Conservation (phyloP, 2,329 filamentous ascomycete genomes). For the Microcyclospora pomicola region DNA sequence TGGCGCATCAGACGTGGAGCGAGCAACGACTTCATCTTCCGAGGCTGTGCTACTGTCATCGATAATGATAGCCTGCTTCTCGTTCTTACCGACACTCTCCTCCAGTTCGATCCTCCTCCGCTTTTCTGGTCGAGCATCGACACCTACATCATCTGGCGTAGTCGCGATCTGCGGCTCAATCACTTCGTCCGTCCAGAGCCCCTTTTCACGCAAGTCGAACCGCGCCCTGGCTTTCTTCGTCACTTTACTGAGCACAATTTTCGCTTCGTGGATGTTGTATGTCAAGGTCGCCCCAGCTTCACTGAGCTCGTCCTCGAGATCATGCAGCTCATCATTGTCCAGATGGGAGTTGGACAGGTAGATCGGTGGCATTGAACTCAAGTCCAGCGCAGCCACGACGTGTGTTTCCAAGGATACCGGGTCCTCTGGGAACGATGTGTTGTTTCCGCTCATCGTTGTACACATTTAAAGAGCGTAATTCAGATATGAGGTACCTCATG, state of each 20-base stretch:
- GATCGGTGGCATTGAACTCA: conserved; percentile 45
- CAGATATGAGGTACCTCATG: too few species aligned
- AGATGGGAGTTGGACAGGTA: conserved; percentile 64
- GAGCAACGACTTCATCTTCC: conserved; percentile 15
- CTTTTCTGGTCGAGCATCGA: not conserved
- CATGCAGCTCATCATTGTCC: conserved; percentile 45
- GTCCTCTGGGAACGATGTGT: too few species aligned
- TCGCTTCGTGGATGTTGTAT: conserved; percentile 57
- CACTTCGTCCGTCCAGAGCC: conserved; percentile 43
- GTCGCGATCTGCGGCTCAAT: not conserved
- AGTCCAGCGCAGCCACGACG: conserved; percentile 18
- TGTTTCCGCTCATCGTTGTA: too few species aligned
- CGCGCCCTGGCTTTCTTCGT: conserved; percentile 54
- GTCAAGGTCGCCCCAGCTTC: conserved; percentile 46
- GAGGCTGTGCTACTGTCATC: conserved; percentile 19
- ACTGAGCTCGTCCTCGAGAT: conserved; percentile 50
- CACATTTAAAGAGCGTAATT: too few species aligned
- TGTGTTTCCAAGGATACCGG: not conserved
- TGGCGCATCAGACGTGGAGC: not conserved
- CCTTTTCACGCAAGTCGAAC: conserved; percentile 61
- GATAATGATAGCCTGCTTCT: conserved; percentile 4
- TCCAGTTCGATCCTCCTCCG: not conserved
- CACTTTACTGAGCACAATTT: conserved; percentile 61
- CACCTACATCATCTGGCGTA: conserved; percentile 1
- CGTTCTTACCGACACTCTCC: not conserved